Base-by-base conservation (phyloP, 202 grass and related monocot genomes). In the Zizania palustris region DNA sequence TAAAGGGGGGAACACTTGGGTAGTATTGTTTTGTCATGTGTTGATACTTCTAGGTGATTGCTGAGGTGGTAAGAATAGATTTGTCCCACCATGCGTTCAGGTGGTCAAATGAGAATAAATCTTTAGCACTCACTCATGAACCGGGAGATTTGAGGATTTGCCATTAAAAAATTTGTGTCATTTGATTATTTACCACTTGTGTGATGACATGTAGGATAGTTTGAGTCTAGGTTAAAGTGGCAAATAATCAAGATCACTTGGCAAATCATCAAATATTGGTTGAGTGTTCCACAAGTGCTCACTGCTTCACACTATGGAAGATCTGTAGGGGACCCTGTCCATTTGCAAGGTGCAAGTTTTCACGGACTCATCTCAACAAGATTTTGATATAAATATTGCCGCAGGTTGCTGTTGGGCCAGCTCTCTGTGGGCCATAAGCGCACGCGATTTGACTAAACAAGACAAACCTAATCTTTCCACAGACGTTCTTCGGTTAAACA, bases 101-200 rank as follows among this genome's bases (percentile, higher is more conserved):
- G 49, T 75, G 85, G 85, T 88, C 81, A 82, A 82, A 79, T 82
- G 43, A 50, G 77, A 82, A 82, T 40, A 77, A 43, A 42, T 63
- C 77, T 58, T 73, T 60, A 66, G 64, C 50, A 54, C 79, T 60
- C 59, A 54, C 42, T 36, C n/a, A 66, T 13, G n/a, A n/a, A n/a
- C n/a, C n/a, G n/a, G n/a, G n/a, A n/a, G n/a, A n/a, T n/a, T n/a
- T n/a, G n/a, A n/a, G n/a, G n/a, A n/a, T n/a, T n/a, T n/a, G n/a
- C n/a, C n/a, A n/a, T n/a, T n/a, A n/a, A n/a, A n/a, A n/a, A n/a
- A n/a, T n/a, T n/a, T n/a, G n/a, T n/a, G n/a, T n/a, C n/a, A n/a
- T n/a, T n/a, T n/a, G n/a, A n/a, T n/a, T n/a, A n/a, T n/a, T n/a
- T n/a, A n/a, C n/a, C n/a, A n/a, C n/a, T n/a, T n/a, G n/a, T n/a